Evolutionary conservation across 116 monocot species (phyloP), one percentile per base, ranked within the genome.

Genomic region (Trichopus zeylanicus): DNA sequence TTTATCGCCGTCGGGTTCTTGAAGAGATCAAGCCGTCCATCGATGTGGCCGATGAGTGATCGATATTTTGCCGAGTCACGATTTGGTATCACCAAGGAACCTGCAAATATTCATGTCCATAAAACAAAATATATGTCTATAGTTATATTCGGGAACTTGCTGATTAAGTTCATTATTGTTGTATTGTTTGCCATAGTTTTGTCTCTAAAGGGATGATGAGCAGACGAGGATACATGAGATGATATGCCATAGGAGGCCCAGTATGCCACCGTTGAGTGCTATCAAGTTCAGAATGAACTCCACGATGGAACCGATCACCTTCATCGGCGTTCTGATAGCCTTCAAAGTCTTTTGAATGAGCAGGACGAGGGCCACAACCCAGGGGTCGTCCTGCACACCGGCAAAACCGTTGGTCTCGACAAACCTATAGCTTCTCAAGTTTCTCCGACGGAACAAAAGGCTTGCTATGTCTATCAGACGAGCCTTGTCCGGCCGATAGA

Each of bases 271-370:
- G 38, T 65, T 65, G 20, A 65, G 65, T 26, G 56, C 26, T 7
- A 54, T 1, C 46, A 65, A 56, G 65, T 65, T 65, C 4, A 65
- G 0, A 0, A 55, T 1, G 39, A 65, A 65, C 65, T 65, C 65
- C 3, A 65, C 5, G 13, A 55, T 22, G 22, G 8, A 9, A 0
- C 65, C 65, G 4, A 12, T 29, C 65, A 55, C 55, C 12, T 33
- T 39, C 54, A 65, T 28, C 4, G 65, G 65, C 18, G 12, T 27
- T 2, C 18, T 37, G 29, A 46, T 29, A 2, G 55, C 19, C 2
- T 20, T 37, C 42, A 65, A 46, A 4, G 38, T 27, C 42, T 65
- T 55, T 11, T 38, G 55, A 42, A 65, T 29, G 11, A 65, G 11
- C 42, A 55, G 22, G 3, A 22, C 16, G n/a, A 65, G 27, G 13